Percentiles rank a stretch among this genome's conserved stretches.
phyloP scores from a whole-genome alignment of 257 asterid species.

The Ocimum tenuiflorum region DNA sequence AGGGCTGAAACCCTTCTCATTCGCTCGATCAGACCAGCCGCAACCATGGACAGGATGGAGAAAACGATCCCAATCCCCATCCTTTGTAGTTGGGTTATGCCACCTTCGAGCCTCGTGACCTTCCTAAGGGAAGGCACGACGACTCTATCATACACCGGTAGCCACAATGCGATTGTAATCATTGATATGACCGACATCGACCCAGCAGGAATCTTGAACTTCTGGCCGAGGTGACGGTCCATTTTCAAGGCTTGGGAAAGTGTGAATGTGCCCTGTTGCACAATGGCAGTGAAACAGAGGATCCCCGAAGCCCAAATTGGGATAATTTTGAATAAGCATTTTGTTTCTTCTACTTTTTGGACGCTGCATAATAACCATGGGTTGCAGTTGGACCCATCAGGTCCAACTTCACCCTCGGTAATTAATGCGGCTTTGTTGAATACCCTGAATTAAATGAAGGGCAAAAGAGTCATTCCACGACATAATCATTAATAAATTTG shows the following conservation, averaged over 20 bases:
- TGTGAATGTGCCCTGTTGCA: slow-evolving; percentile 72
- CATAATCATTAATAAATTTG: no score
- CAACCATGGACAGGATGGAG: slow-evolving; percentile 64
- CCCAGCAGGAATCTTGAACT: slow-evolving; percentile 62
- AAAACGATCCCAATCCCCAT: slow-evolving; percentile 70
- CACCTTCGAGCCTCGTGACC: slow-evolving; percentile 52
- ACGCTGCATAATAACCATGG: slow-evolving; percentile 63
- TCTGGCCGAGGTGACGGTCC: slow-evolving; percentile 68
- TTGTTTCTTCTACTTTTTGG: slow-evolving; percentile 72
- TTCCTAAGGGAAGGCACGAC: slow-evolving; percentile 47
- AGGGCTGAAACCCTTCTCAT: slow-evolving; percentile 43
- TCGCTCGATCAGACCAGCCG: slow-evolving; percentile 55
- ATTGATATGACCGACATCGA: slow-evolving; percentile 53
- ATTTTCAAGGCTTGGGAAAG: slow-evolving; percentile 59
- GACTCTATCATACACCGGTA: slow-evolving; percentile 64
- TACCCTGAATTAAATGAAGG: slow-evolving; percentile 27
- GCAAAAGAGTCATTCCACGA: not conserved
- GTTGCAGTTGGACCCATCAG: slow-evolving; percentile 33
- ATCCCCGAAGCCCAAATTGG: slow-evolving; percentile 83
- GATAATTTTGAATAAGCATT: slow-evolving; percentile 49
- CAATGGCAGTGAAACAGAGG: slow-evolving; percentile 58
- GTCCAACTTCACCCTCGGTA: slow-evolving; percentile 42
- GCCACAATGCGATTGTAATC: slow-evolving; percentile 58
- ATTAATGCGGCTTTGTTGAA: slow-evolving; percentile 66
- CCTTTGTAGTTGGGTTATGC: slow-evolving; percentile 69